Percentiles rank a stretch among this genome's conserved stretches.
phyloP scores from a whole-genome alignment of 164 flowering plant species.

The Vitis amurensis region DNA sequence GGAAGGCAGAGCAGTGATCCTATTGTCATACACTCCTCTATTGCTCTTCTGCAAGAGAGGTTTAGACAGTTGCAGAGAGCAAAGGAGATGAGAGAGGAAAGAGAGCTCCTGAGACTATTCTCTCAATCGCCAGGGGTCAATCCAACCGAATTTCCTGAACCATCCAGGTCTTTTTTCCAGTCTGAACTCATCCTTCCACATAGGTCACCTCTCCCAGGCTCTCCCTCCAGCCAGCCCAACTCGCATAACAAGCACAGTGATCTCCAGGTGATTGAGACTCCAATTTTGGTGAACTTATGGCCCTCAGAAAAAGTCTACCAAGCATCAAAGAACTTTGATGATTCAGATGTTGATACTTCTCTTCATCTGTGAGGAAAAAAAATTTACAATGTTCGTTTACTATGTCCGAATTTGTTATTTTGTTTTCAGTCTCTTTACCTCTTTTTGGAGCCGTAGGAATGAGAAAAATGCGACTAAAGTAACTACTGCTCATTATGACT shows the following conservation, averaged over 20 bases:
- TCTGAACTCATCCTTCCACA: conserved; percentile 29
- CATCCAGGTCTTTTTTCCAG: conserved; percentile 26
- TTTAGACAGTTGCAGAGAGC: conserved; percentile 39
- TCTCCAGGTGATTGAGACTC: conserved; percentile 7
- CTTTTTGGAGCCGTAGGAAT: conserved; percentile 23
- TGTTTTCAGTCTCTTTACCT: conserved; percentile 9
- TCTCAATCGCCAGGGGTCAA: conserved; percentile 27
- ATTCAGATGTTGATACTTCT: conserved; percentile 60
- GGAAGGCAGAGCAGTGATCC: conserved; percentile 18
- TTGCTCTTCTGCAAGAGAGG: conserved; percentile 47
- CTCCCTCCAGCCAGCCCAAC: conserved; percentile 2
- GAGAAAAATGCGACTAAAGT: conserved; percentile 14
- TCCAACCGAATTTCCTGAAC: conserved; percentile 18
- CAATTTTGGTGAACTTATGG: conserved; percentile 8
- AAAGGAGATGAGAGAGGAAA: conserved; percentile 42
- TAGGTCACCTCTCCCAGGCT: conserved; percentile 12
- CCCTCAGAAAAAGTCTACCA: conserved; percentile 15
- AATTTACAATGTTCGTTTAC: conserved; percentile 19
- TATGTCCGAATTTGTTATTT: conserved; percentile 5
- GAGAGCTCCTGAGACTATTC: conserved; percentile 24
- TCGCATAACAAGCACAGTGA: conserved; percentile 11
- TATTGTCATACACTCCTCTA: conserved; percentile 28
- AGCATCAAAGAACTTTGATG: conserved; percentile 25
- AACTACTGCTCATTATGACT: conserved; percentile 29
- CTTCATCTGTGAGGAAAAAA: conserved; percentile 53